These are phyloP conservation scores for Lactarius vividus DNA, from an alignment of 768 basidiomycete genomes.

Conservation along the genomic window DNA sequence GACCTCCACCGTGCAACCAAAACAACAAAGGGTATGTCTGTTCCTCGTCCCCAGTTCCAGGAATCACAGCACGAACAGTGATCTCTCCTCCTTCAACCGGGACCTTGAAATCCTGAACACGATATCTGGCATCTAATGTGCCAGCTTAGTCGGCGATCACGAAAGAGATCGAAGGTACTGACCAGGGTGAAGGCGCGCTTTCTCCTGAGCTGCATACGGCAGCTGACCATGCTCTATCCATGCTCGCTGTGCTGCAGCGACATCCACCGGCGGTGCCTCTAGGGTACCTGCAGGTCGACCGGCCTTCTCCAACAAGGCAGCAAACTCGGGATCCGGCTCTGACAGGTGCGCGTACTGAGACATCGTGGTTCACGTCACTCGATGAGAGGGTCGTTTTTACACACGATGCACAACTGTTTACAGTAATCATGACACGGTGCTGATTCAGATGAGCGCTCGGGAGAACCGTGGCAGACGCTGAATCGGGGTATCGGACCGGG, in stretches of 20 bases:
- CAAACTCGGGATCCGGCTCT: conserved; percentile 10
- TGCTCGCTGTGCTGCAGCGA: not conserved
- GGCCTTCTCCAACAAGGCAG: not conserved
- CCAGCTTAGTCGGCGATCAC: not conserved
- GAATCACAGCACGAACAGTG: conserved; percentile 2
- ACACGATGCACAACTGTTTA: no score
- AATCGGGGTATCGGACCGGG: not conserved
- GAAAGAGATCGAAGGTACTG: not conserved
- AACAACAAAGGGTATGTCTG: not conserved
- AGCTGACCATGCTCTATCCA: not conserved
- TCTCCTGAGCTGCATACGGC: not conserved
- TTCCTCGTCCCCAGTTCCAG: not conserved
- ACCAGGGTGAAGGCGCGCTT: not conserved
- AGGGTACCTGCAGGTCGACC: no score
- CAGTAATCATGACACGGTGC: not conserved
- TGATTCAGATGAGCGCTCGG: not conserved
- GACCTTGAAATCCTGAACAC: conserved; percentile 11
- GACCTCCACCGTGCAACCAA: conserved; percentile 16
- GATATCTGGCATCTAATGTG: conserved; percentile 9
- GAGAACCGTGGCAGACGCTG: no score
- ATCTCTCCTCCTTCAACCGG: conserved; percentile 14
- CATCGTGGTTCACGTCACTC: not conserved
- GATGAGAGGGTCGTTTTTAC: not conserved
- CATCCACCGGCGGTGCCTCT: not conserved
- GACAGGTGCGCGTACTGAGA: conserved; percentile 3